Conservation (phyloP, 2,329 filamentous ascomycete species). For the Cladobotryum protrusum region DNA sequence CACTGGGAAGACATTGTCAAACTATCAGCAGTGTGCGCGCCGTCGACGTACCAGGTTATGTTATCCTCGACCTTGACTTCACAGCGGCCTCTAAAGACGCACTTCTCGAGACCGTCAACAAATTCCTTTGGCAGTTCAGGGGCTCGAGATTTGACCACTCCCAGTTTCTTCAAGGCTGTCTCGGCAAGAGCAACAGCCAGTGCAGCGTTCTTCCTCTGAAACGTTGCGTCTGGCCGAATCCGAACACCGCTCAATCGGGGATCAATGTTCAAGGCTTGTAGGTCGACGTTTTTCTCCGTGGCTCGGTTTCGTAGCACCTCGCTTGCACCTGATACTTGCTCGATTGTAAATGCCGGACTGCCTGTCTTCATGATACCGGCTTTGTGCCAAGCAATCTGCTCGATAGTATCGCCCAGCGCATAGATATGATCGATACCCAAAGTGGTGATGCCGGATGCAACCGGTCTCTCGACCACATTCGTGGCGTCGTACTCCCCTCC, state of each 20-base stretch:
- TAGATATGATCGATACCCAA: constrained; percentile 64
- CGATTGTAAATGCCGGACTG: constrained; percentile 50
- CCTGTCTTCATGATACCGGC: constrained; percentile 62
- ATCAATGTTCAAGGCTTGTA: constrained; percentile 43
- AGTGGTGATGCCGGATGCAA: constrained; percentile 56
- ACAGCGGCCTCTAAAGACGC: constrained; percentile 76
- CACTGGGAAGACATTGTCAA: constrained; percentile 74
- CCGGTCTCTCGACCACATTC: constrained; percentile 54
- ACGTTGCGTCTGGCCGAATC: constrained; percentile 46
- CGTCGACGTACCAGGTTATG: constrained; percentile 82
- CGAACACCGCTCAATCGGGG: constrained; percentile 38
- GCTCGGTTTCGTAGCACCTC: constrained; percentile 46
- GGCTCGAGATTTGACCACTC: constrained; percentile 23
- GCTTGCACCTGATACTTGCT: constrained; percentile 41
- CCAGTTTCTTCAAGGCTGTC: constrained; percentile 40
- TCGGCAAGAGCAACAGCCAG: constrained; percentile 48
- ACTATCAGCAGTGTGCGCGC: constrained; percentile 88
- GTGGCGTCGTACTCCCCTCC: constrained; percentile 65
- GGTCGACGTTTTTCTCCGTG: constrained; percentile 41
- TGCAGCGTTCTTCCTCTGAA: constrained; percentile 54
- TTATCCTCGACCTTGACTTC: constrained; percentile 48
- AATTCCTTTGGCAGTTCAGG: constrained; percentile 55
- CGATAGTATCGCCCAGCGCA: constrained; percentile 55
- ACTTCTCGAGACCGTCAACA: constrained; percentile 64
- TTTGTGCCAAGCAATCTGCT: constrained; percentile 69